phyloP scores from a whole-genome alignment of 2,329 filamentous ascomycete species.

The Xylariales sp. region DNA sequence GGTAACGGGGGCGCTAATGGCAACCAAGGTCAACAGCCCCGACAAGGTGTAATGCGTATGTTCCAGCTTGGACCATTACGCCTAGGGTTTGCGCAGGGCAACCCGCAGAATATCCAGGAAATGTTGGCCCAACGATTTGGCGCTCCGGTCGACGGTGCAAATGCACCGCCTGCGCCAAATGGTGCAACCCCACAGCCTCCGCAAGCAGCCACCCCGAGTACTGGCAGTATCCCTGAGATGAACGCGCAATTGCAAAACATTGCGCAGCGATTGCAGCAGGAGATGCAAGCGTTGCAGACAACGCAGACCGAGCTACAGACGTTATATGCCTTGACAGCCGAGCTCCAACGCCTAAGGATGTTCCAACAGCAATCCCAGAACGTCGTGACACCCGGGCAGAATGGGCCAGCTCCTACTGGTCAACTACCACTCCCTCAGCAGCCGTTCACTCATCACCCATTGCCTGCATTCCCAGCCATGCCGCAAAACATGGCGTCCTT shows the following conservation, averaged over 20 bases:
- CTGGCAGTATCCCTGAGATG: slow-evolving; percentile 33
- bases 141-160: slow-evolving; percentile 29
- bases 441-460: slow-evolving; percentile 10
- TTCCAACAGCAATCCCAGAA: slow-evolving; percentile 33
- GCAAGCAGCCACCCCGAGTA: slow-evolving; percentile 12
- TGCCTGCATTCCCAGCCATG: slow-evolving; percentile 15
- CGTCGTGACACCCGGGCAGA: slow-evolving; percentile 11
- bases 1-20: slow-evolving; percentile 22
- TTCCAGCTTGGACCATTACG: slow-evolving; percentile 72
- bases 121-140: slow-evolving; percentile 58
- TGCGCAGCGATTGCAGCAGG: slow-evolving; percentile 64
- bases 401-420: slow-evolving; percentile 14
- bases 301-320: slow-evolving; percentile 64
- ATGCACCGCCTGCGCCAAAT: slow-evolving; percentile 14
- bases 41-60: slow-evolving; percentile 48
- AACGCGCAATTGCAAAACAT: slow-evolving; percentile 59
- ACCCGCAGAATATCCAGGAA: slow-evolving; percentile 57
- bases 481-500: slow-evolving; percentile 18
- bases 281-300: slow-evolving; percentile 57
- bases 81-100: slow-evolving; percentile 71
- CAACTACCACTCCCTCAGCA: slow-evolving; percentile 16
- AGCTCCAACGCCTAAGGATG: slow-evolving; percentile 61
- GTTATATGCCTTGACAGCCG: slow-evolving; percentile 62
- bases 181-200: slow-evolving; percentile 6
- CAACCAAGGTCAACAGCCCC: slow-evolving; percentile 23